These are phyloP conservation scores for Penicillium digitatum DNA, from an alignment of 2,329 filamentous ascomycete species.

Conservation along the genomic window DNA sequence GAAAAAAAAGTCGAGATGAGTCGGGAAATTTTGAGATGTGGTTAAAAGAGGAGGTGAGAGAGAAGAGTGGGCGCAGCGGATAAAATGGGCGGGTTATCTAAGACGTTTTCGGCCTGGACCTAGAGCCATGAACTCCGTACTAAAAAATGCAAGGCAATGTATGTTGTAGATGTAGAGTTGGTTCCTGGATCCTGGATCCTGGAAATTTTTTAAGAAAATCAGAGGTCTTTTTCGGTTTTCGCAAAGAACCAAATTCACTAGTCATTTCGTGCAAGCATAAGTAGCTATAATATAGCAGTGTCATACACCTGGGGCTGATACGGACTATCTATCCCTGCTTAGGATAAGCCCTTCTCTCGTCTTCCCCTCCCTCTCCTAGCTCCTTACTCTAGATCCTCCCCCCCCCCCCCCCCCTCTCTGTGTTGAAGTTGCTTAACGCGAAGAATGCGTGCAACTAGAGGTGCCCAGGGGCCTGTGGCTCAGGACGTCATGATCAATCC, in stretches of 20 bases:
- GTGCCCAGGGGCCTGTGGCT: slow-evolving; percentile 1
- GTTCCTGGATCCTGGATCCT: neutral
- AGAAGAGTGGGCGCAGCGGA: slow-evolving; percentile 15
- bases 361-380: slow-evolving; percentile 11
- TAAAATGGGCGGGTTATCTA: slow-evolving; percentile 21
- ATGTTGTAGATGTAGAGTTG: too few species aligned
- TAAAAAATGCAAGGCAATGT: slow-evolving; percentile 6
- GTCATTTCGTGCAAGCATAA: neutral
- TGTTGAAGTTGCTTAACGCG: neutral
- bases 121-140: neutral
- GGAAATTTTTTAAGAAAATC: neutral
- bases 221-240: neutral
- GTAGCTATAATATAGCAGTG: neutral
- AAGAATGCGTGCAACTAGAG: slow-evolving; percentile 14
- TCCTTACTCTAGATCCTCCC: slow-evolving; percentile 20
- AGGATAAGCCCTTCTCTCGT: slow-evolving; percentile 14
- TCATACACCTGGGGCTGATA: neutral
- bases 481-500: slow-evolving; percentile 22
- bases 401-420: slow-evolving; percentile 5
- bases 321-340: slow-evolving; percentile 13
- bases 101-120: slow-evolving; percentile 26
- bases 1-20: neutral
- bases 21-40: neutral
- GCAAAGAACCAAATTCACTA: neutral
- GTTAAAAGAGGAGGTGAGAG: slow-evolving; percentile 2